These are phyloP conservation scores for Polyporus tsugae DNA, from an alignment of 1,284 basidiomycete genomes.

Conservation along the genomic window DNA sequence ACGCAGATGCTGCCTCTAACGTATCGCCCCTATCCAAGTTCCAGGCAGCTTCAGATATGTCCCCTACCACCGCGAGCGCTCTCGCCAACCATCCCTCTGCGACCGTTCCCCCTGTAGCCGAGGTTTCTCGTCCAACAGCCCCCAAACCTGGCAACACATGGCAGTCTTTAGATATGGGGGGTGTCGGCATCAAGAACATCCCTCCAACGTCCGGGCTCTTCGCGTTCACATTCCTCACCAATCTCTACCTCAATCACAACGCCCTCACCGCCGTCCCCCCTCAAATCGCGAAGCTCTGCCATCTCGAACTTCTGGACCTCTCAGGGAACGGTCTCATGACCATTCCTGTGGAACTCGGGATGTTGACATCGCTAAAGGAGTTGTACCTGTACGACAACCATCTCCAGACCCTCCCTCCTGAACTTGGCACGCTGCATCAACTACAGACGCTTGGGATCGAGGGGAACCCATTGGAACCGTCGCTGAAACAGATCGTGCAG, in stretches of 20 bases:
- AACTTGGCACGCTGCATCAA: conserved; percentile 93
- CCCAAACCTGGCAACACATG: conserved; percentile 78
- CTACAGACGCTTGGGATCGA: conserved; percentile 95
- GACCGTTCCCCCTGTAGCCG: conserved; percentile 71
- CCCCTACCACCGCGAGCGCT: conserved; percentile 47
- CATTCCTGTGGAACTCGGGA: conserved; percentile 90
- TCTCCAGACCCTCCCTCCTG: conserved; percentile 83
- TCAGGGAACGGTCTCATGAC: conserved; percentile 88
- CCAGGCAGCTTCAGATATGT: conserved; percentile 48
- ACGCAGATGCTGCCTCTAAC: conserved; percentile 37
- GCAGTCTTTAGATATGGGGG: conserved; percentile 97
- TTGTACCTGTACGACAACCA: conserved; percentile 97
- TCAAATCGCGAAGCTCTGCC: conserved; percentile 85
- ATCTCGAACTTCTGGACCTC: conserved; percentile 92
- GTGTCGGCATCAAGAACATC: conserved; percentile 92
- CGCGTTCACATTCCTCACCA: conserved; percentile 92
- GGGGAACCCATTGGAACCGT: conserved; percentile 90
- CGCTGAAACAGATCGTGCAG: conserved; percentile 84
- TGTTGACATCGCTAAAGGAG: conserved; percentile 91
- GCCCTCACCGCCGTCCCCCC: conserved; percentile 83
- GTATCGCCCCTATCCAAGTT: conserved; percentile 40
- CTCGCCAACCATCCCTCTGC: conserved; percentile 76
- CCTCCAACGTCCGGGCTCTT: conserved; percentile 87
- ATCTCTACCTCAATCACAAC: conserved; percentile 98
- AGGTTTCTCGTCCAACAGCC: conserved; percentile 65